Conservation (phyloP, 192 early-diverging fungal species). For the Linnemannia elongata region DNA sequence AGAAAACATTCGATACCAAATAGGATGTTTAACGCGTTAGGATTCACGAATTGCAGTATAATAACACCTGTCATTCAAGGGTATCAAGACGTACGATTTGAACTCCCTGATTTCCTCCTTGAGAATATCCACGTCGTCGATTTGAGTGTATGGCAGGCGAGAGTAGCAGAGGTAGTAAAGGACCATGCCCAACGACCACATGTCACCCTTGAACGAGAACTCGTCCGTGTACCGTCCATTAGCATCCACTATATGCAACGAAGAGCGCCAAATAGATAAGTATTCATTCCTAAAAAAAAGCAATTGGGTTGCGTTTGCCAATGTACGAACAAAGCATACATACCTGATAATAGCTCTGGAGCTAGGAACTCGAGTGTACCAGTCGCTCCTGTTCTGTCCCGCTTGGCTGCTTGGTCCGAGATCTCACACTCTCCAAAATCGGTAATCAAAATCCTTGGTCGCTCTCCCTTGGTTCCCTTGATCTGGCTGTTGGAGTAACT, state of each 20-base stretch:
- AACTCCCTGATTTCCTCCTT: slow-evolving; percentile 84
- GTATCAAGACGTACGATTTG: slow-evolving; percentile 48
- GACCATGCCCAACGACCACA: slow-evolving; percentile 97
- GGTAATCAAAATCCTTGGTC: slow-evolving; percentile 88
- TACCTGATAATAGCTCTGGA: slow-evolving; percentile 75
- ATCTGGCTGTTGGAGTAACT: slow-evolving; percentile 69
- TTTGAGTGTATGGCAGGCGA: slow-evolving; percentile 82
- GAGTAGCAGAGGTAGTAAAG: slow-evolving; percentile 94
- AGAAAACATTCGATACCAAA: neutral
- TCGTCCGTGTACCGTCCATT: slow-evolving; percentile 79
- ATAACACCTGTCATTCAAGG: neutral
- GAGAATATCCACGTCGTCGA: slow-evolving; percentile 92
- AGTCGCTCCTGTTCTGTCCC: slow-evolving; percentile 93
- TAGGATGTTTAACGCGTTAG: neutral
- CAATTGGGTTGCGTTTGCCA: neutral
- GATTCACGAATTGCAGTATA: neutral
- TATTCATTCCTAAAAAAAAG: neutral
- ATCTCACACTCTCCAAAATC: slow-evolving; percentile 99
- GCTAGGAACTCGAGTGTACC: slow-evolving; percentile 97
- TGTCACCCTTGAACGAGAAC: slow-evolving; percentile 89
- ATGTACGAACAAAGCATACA: neutral
- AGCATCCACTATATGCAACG: slow-evolving; percentile 58
- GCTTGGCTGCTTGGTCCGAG: slow-evolving; percentile 73
- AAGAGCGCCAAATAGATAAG: neutral
- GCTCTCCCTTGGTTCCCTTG: slow-evolving; percentile 58